Conservation (phyloP, 2,329 filamentous ascomycete genomes). For the Dactylella cylindrospora region DNA sequence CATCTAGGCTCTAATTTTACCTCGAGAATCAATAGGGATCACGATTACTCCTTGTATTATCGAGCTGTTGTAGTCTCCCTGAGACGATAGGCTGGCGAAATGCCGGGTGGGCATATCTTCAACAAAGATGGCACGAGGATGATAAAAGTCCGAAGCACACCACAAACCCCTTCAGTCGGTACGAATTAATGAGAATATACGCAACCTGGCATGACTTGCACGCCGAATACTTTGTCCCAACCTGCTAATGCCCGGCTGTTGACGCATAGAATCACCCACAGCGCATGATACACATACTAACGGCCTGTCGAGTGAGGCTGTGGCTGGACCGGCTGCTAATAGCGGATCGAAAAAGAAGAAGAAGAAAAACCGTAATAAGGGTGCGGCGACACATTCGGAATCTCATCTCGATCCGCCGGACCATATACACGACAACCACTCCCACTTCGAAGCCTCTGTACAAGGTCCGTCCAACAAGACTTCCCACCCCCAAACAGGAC, state of each 20-base stretch:
- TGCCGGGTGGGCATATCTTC: constrained; percentile 47
- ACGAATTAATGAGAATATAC: constrained; percentile 13
- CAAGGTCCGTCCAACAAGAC: constrained; percentile 44
- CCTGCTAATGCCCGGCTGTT: too few species aligned
- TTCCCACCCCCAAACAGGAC: constrained; percentile 43
- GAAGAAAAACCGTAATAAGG: constrained; percentile 44
- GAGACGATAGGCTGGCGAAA: constrained; percentile 42
- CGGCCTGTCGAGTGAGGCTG: constrained; percentile 27
- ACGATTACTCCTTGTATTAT: constrained; percentile 12
- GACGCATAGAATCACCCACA: constrained; percentile 24
- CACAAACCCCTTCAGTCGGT: constrained; percentile 41
- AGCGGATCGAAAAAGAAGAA: constrained; percentile 43
- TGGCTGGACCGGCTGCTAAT: constrained; percentile 15
- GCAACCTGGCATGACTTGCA: neutral
- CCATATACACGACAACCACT: constrained; percentile 27
- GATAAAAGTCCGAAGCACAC: constrained; percentile 48
- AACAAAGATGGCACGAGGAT: constrained; percentile 50
- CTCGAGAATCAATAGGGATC: constrained; percentile 17
- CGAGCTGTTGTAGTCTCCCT: constrained; percentile 21
- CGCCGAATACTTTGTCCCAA: too few species aligned
- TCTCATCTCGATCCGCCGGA: constrained; percentile 35
- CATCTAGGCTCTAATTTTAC: constrained; percentile 17
- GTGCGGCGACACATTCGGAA: constrained; percentile 27
- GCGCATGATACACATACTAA: constrained; percentile 43
- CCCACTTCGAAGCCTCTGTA: constrained; percentile 44